Percentiles rank a stretch among this genome's conserved stretches.
These are phyloP conservation scores for Globisporangium cylindrosporum DNA, from an alignment of 352 stramenopile species.

Conservation along the genomic window DNA sequence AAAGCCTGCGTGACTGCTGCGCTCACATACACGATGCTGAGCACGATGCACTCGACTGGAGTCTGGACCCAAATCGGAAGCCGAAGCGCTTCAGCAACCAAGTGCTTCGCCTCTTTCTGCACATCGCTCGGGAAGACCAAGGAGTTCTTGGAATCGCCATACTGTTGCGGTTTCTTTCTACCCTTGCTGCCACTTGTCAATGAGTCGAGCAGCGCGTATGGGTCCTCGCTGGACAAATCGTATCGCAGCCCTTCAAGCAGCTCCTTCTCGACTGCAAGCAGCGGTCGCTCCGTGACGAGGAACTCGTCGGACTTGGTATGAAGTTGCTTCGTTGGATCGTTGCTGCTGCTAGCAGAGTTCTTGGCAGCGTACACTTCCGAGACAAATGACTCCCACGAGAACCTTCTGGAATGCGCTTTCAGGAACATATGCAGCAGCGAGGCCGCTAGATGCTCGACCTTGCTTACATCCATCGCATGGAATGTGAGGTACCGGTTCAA, in stretches of 20 bases:
- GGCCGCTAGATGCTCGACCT: conserved; percentile 64
- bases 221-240: conserved; percentile 68
- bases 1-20: conserved; percentile 45
- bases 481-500: conserved; percentile 81
- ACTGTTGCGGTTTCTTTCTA: conserved; percentile 29
- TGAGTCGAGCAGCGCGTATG: conserved; percentile 69
- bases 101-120: conserved; percentile 65
- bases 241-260: conserved; percentile 75
- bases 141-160: conserved; percentile 14
- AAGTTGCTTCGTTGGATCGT: conserved; percentile 19
- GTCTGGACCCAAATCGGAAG: conserved; percentile 66
- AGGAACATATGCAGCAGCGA: conserved; percentile 75
- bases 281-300: conserved; percentile 46
- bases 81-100: conserved; percentile 48
- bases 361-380: conserved; percentile 70
- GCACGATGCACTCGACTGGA: conserved; percentile 58
- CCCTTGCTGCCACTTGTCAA: conserved; percentile 43
- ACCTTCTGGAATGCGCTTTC: conserved; percentile 62
- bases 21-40: conserved; percentile 70
- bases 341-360: conserved; percentile 23
- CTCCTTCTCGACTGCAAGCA: conserved; percentile 56
- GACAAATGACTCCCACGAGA: conserved; percentile 63
- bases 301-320: conserved; percentile 40
- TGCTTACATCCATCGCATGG: conserved; percentile 56
- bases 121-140: conserved; percentile 37